phyloP scores from a whole-genome alignment of 2,329 filamentous ascomycete genomes.

The Bipolaris victoriae region DNA sequence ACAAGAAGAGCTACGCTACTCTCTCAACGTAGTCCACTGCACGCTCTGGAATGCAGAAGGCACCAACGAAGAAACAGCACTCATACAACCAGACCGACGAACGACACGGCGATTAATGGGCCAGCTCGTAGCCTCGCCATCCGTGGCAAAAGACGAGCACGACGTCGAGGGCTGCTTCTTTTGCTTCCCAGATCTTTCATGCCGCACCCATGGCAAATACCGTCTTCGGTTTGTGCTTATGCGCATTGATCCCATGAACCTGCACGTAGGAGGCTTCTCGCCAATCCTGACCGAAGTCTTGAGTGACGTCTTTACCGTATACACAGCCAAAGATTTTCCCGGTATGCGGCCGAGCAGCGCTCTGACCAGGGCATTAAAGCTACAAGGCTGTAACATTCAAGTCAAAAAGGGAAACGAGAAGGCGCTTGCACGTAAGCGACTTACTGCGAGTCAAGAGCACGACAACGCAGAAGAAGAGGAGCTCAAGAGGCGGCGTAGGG shows the following conservation, averaged over 20 bases:
- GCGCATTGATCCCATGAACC: slow-evolving; percentile 68
- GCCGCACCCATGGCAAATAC: slow-evolving; percentile 77
- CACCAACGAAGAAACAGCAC: slow-evolving; percentile 68
- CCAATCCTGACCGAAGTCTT: slow-evolving; percentile 60
- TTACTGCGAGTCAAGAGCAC: slow-evolving; percentile 49
- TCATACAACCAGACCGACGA: slow-evolving; percentile 72
- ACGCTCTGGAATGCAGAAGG: slow-evolving; percentile 75
- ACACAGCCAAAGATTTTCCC: slow-evolving; percentile 84
- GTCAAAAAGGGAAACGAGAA: slow-evolving; percentile 86
- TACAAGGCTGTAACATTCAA: slow-evolving; percentile 82
- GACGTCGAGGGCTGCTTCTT: slow-evolving; percentile 81
- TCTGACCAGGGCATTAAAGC: slow-evolving; percentile 74
- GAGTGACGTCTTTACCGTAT: slow-evolving; percentile 78
- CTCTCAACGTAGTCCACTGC: slow-evolving; percentile 75
- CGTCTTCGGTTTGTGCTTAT: slow-evolving; percentile 76
- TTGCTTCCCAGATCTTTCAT: slow-evolving; percentile 82
- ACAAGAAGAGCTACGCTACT: slow-evolving; percentile 66
- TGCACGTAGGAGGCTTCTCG: slow-evolving; percentile 59
- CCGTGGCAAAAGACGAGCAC: slow-evolving; percentile 75
- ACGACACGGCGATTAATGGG: slow-evolving; percentile 81
- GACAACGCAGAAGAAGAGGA: slow-evolving; percentile 50
- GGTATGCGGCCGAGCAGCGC: slow-evolving; percentile 80
- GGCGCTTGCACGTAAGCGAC: slow-evolving; percentile 52
- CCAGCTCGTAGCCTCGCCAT: slow-evolving; percentile 76
- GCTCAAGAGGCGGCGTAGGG: slow-evolving; percentile 46